A percentile compares a stretch with the other conserved stretches of the same genome.
Evolutionary conservation across 441 rosid species (phyloP).

Genomic region (Francoa sonchifolia): DNA sequence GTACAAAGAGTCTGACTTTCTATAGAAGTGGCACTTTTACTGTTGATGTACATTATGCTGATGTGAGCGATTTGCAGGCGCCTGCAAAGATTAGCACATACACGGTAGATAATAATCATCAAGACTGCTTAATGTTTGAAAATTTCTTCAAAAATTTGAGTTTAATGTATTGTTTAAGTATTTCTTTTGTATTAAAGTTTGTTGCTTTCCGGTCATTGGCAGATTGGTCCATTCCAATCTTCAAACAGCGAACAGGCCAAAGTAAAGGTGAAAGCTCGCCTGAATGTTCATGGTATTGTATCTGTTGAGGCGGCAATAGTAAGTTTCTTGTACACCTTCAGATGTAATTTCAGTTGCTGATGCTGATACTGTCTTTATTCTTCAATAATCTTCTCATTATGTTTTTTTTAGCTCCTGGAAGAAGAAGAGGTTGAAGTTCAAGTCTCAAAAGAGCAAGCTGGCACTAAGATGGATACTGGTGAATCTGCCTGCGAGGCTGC

Average conservation of each 20-base stretch:
- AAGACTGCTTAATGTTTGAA: background rate
- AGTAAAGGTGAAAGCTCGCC: conserved; percentile 74
- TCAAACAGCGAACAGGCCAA: conserved; percentile 63
- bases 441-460: conserved; percentile 42
- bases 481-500: conserved; percentile 29
- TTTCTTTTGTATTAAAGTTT: background rate
- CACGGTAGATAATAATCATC: conserved; percentile 26
- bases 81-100: conserved; percentile 68
- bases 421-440: conserved; percentile 83
- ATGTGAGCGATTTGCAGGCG: conserved; percentile 40
- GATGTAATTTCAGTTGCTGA: background rate
- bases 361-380: too few species aligned
- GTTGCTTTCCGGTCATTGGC: conserved; percentile 13
- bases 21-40: conserved; percentile 64
- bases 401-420: conserved; percentile 53
- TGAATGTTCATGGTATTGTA: conserved; percentile 78
- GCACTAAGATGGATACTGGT: conserved; percentile 72
- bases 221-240: conserved; percentile 96
- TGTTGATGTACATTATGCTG: conserved; percentile 65
- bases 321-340: conserved; percentile 18
- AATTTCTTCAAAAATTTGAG: background rate
- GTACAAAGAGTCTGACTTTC: conserved; percentile 73
- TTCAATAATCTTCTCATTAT: background rate
- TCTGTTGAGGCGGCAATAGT: conserved; percentile 80
- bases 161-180: background rate